Evolutionary conservation across 2,329 filamentous ascomycete species (phyloP), one percentile per base, ranked within the genome.

Genomic region (Botryosphaeria agaves): DNA sequence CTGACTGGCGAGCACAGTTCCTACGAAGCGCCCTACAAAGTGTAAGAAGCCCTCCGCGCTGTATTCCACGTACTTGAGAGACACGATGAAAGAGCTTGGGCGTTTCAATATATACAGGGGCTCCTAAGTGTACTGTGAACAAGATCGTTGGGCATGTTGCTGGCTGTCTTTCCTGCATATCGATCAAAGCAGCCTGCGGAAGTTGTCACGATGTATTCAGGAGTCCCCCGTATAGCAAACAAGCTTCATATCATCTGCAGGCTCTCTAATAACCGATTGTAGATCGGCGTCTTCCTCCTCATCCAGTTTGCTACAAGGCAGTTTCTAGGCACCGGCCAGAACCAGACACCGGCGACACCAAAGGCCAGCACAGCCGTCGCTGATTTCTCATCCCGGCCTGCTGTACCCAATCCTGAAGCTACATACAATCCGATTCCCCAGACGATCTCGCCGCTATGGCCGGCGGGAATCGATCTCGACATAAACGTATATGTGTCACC

Each of bases 391-490:
- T 8, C 26, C 26, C 9, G 19, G 12, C 20, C 32, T 18, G 28
- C 35, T 30, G 9, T 33, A 35, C 57, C 74, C 46, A 51, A 73
- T 55, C 40, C 44, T 3, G 45, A 45, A 27, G 75, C 73, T 14
- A 55, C 63, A 30, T 76, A 75, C 49, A 78, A 66, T 42, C 52
- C 56, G 1, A 56, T 82, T 12, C 83, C 84, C 2, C 66, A 75
- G 40, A 67, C 65, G 33, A 64, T 94, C 36, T 79, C 79, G 21
- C 85, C 89, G 14, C 83, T 95, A 46, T 98, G 89, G 89, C 73
- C 81, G 2, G 59, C 68, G 28, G 72, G 89, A 48, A 80, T 72
- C 44, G 61, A 70, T 35, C 55, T 98, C 41, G 89, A 98, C 53
- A 72, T 98, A 42, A 64, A 71, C 40, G 69, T 98, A 48, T 89